Base-by-base conservation (phyloP, 169 alveolate genomes). In the Perkinsus olseni region DNA sequence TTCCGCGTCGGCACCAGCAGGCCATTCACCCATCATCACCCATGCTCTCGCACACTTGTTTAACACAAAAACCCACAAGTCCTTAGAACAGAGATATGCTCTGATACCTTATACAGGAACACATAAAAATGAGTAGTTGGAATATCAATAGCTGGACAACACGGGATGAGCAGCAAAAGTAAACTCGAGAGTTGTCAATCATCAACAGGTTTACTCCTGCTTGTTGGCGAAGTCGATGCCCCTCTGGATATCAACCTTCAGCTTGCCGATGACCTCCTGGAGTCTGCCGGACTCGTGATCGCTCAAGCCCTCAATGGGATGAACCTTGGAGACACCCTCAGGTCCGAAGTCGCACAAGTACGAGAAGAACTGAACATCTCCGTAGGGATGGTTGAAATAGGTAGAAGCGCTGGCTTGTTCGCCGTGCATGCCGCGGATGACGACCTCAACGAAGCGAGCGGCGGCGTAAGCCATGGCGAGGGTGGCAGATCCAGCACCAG, bases 301-400 rank as follows among this genome's bases (percentile, higher is more conserved):
- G 17, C 82, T 62, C 28, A 62, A 28, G 17, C 82, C 82, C 82
- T 62, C 82, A 62, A 62, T 62, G 17, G 82, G 82, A 24, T 62
- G 31, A 3, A 62, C 82, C 82, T 62, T 62, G 82, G 82, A 62
- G 82, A 62, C 82, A 28, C 82, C 82, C 82, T 62, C 82, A 28
- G 82, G 82, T 62, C 82, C 82, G 82, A 62, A 62, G 82, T 62
- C 82, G 82, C 82, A 62, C 82, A 62, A 62, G 82, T 62, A 62
- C 4, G 82, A 62, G 82, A 62, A 62, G 82, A 62, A 95, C 93
- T 28, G 92, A 17, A 28, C 93, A 6, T 92, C 95, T 31, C 51
- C 90, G 24, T 92, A 92, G 34, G 92, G 92, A 0, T 93, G 91
- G 91, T 92, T 93, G 93, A 92, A 90, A 38, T 92, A 93, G 74